Evolutionary conservation across 1,139 yeast species (phyloP).

Genomic region (Pneumocystis oryctolagi): DNA sequence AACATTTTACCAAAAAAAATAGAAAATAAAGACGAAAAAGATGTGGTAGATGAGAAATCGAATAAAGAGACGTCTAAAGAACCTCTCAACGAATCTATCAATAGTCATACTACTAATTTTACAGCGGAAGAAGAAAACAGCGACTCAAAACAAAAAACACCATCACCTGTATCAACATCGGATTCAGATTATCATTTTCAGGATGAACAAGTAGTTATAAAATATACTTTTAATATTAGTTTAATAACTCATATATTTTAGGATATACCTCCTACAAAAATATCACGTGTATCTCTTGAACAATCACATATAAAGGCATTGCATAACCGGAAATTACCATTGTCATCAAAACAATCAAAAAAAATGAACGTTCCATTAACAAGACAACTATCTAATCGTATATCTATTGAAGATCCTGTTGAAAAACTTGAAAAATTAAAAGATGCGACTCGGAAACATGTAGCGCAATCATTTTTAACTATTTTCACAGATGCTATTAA

Average conservation of each 20-base stretch:
- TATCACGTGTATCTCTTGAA: neutral
- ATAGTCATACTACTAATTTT: neutral
- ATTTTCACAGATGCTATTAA: neutral
- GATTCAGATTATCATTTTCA: neutral
- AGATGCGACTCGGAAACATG: neutral
- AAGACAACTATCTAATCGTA: neutral
- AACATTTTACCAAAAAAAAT: neutral
- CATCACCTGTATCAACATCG: neutral
- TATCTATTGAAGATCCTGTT: neutral
- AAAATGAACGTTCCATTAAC: neutral
- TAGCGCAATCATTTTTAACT: neutral
- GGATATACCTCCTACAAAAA: neutral
- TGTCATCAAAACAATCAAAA: neutral
- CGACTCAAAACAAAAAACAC: neutral
- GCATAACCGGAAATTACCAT: slow-evolving; percentile 6
- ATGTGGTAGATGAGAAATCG: slow-evolving; percentile 1
- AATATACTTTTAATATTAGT: neutral
- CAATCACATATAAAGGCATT: slow-evolving; percentile 1
- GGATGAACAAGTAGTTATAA: neutral
- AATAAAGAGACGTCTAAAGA: neutral
- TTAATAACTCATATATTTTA: neutral
- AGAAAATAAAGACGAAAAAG: slow-evolving; percentile 6
- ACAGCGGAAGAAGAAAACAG: neutral
- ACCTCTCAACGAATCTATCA: neutral
- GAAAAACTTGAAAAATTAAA: neutral